These are phyloP conservation scores for Coccomyxa sp. DNA, from an alignment of 139 green algal species.

Conservation along the genomic window DNA sequence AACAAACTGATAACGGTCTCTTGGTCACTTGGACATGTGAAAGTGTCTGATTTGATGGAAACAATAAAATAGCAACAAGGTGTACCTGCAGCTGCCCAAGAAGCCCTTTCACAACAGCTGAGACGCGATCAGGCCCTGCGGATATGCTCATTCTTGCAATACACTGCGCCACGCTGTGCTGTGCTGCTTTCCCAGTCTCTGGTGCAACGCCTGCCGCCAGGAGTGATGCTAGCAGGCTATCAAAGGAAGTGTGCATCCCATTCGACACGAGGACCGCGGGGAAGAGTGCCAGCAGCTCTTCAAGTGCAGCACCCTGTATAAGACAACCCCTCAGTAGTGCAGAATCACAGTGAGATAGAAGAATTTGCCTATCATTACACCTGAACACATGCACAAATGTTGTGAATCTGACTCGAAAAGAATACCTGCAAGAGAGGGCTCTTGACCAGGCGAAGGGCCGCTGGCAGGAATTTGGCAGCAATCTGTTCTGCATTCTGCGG, in stretches of 20 bases:
- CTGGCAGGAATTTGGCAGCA: slow-evolving; percentile 28
- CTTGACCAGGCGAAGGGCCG: slow-evolving; percentile 64
- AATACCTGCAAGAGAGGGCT: slow-evolving; percentile 69
- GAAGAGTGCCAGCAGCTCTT: slow-evolving; percentile 75
- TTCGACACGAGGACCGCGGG: slow-evolving; percentile 38
- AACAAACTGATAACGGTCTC: neutral
- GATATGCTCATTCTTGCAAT: slow-evolving; percentile 64
- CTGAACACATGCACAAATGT: neutral
- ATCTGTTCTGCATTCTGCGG: slow-evolving; percentile 21
- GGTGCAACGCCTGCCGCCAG: slow-evolving; percentile 39
- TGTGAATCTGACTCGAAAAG: neutral
- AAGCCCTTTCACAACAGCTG: slow-evolving; percentile 38
- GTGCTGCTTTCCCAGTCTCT: slow-evolving; percentile 25
- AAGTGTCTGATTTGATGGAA: neutral
- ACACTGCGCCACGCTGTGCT: slow-evolving; percentile 71
- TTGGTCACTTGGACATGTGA: neutral
- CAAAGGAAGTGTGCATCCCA: slow-evolving; percentile 21
- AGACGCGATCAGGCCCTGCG: slow-evolving; percentile 25
- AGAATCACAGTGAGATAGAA: neutral
- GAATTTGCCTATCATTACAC: too few relatives aligned
- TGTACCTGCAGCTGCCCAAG: slow-evolving; percentile 15
- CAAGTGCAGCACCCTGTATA: slow-evolving; percentile 56
- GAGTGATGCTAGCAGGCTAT: slow-evolving; percentile 57
- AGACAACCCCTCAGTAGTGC: neutral
- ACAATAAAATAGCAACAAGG: neutral